Evolutionary conservation across 2,329 filamentous ascomycete genomes (phyloP).

Genomic region (Ophiobolus disseminans): DNA sequence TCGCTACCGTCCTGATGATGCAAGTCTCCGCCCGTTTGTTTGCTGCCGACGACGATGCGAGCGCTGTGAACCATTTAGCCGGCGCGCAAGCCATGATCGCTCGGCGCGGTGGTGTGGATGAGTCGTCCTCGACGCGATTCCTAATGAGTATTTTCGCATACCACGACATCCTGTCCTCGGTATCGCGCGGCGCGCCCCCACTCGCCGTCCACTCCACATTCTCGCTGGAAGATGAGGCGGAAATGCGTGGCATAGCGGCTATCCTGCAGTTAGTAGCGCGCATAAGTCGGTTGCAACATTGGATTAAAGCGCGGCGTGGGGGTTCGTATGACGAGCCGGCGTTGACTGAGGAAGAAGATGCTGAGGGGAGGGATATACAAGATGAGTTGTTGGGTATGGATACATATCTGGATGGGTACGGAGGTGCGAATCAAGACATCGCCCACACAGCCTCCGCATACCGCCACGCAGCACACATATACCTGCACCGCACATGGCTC

Average conservation of each 20-base stretch:
- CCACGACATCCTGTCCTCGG: conserved; percentile 41
- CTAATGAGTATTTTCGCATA: conserved; percentile 41
- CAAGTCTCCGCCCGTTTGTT: conserved; percentile 40
- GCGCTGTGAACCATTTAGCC: conserved; percentile 37
- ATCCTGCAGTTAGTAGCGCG: conserved; percentile 35
- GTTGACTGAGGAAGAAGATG: conserved; percentile 27
- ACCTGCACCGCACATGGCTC: conserved; percentile 43
- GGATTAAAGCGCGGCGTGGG: conserved; percentile 25
- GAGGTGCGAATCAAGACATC: conserved; percentile 25
- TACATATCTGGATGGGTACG: too few species aligned
- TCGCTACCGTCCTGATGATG: conserved; percentile 46
- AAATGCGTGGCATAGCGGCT: conserved; percentile 33
- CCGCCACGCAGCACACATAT: conserved; percentile 43
- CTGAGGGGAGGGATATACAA: conserved; percentile 26
- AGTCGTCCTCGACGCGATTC: conserved; percentile 30
- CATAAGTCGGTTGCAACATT: conserved; percentile 34
- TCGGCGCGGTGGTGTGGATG: conserved; percentile 13
- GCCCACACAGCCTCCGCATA: conserved; percentile 37
- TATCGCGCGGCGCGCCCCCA: conserved; percentile 35
- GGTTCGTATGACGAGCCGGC: too few species aligned
- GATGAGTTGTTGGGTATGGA: conserved; percentile 25
- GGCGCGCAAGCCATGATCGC: conserved; percentile 43
- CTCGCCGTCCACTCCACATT: conserved; percentile 26
- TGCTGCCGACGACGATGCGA: conserved; percentile 32
- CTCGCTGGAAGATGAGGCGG: conserved; percentile 31